phyloP scores from a whole-genome alignment of 1,284 basidiomycete species.

The Cutaneotrichosporon sp. region DNA sequence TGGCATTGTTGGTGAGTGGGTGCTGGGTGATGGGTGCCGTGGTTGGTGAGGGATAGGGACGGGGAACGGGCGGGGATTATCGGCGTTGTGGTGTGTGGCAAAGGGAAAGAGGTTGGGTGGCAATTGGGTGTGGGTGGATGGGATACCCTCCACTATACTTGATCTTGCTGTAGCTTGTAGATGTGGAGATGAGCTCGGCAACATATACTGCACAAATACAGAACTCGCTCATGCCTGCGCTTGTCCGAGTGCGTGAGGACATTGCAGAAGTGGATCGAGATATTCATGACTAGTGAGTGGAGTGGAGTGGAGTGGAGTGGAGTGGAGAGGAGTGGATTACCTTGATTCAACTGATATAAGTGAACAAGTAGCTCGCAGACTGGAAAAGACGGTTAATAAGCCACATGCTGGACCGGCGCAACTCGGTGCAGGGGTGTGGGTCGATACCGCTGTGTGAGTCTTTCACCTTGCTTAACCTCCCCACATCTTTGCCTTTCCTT shows the following conservation, averaged over 20 bases:
- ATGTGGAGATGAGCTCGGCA: slow-evolving; percentile 11
- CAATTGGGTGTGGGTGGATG: not conserved
- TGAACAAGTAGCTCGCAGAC: slow-evolving; percentile 25
- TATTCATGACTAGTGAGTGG: slow-evolving; percentile 35
- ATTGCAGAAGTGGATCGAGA: slow-evolving; percentile 28
- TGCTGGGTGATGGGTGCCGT: not conserved
- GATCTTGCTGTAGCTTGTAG: too few species aligned
- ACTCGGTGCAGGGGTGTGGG: slow-evolving; percentile 41
- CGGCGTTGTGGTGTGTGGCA: not conserved
- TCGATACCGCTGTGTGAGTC: slow-evolving; percentile 36
- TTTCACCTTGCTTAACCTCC: too few species aligned
- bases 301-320: too few species aligned
- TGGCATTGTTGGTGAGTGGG: slow-evolving; percentile 57
- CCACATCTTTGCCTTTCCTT: not conserved
- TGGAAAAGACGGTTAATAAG: slow-evolving; percentile 13
- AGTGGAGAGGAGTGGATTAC: slow-evolving; percentile 9
- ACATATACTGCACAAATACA: slow-evolving; percentile 22
- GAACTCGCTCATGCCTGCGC: slow-evolving; percentile 26
- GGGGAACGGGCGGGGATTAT: not conserved
- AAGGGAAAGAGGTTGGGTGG: not conserved
- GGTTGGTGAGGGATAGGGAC: not conserved
- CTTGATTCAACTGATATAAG: slow-evolving; percentile 23
- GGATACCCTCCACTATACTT: not conserved
- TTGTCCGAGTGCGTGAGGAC: slow-evolving; percentile 21
- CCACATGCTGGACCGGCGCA: slow-evolving; percentile 31